Base-by-base conservation (phyloP, 2,329 filamentous ascomycete species). In the Mariannaea sp. region DNA sequence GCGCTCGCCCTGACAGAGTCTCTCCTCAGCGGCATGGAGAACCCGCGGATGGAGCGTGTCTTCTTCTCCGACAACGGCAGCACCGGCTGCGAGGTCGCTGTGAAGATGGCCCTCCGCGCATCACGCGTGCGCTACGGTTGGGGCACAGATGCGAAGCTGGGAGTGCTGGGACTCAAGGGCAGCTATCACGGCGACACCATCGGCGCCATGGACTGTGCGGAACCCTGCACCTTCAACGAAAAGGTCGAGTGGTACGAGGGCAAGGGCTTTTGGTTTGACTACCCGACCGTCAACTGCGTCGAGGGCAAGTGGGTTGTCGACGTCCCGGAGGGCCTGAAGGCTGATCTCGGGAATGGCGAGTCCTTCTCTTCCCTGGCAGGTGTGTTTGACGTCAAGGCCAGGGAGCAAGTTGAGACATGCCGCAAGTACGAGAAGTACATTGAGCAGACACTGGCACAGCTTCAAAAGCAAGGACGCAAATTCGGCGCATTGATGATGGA, bases 111-210 rank as follows among this genome's bases (percentile, higher is more conserved):
- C 0, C 75, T 95, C 0, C 80, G 88, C 5, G 89, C 89, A 0
- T 74, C 88, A 0, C 80, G 83, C 39, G 72, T 80, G 33, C 78
- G 88, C 7, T 92, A 92, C 58, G 81, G 79, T 8, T 90, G 86
- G 86, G 75, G 79, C 32, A 74, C 80, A 0, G 75, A 74, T 12
- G 74, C 79, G 2, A 79, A 84, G 42, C 76, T 92, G 9, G 83
- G 83, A 3, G 82, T 94, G 2, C 68, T 95, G 3, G 90, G 90
- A 0, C 74, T 95, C 8, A 89, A 87, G 66, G 89, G 89, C 0
- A 89, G 87, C 60, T 95, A 95, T 64, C 91, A 95, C 63, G 91
- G 90, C 2, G 91, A 95, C 65, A 95, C 90, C 0, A 92, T 95
- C 40, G 90, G 90, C 0, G 89, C 89, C 0, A 94, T 95, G 91